These are phyloP conservation scores for Acanthamoeba triangularis DNA, from an alignment of 208 protist genomes.

Conservation along the genomic window DNA sequence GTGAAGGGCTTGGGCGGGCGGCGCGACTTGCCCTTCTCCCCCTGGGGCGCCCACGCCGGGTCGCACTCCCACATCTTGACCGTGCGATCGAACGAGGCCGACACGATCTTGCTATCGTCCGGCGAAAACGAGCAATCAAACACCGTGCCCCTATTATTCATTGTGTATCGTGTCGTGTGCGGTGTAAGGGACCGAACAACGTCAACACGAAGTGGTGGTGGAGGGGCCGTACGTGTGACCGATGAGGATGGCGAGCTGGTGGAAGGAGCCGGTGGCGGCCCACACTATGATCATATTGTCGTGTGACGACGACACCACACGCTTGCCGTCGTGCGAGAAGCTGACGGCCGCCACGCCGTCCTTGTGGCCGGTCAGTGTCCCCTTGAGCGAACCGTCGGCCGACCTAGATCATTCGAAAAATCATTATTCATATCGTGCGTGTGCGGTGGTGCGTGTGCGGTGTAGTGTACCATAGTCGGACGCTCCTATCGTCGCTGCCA, in stretches of 20 bases:
- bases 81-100: conserved; percentile 75
- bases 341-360: conserved; percentile 5
- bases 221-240: conserved; percentile 1
- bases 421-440: conserved; percentile 16
- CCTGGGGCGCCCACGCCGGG: neutral
- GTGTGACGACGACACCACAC: conserved; percentile 33
- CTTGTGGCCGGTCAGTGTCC: conserved; percentile 76
- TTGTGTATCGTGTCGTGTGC: too few relatives aligned
- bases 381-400: conserved; percentile 16
- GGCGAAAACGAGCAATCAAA: conserved; percentile 76
- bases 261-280: neutral
- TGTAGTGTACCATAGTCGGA: conserved; percentile 80
- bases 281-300: conserved; percentile 67
- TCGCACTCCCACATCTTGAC: conserved; percentile 53
- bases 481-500: conserved; percentile 46
- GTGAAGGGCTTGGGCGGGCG: conserved; percentile 28
- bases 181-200: neutral
- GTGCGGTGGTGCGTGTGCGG: neutral
- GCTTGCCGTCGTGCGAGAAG: conserved; percentile 40
- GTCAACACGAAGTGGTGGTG: neutral
- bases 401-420: neutral
- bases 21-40: neutral
- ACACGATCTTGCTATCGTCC: conserved; percentile 81
- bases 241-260: conserved; percentile 21
- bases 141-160: conserved; percentile 74